Percentiles rank a stretch among this genome's conserved stretches.
Conservation (phyloP, 768 basidiomycete species). For the Gloeopeniophorella convolvens region DNA sequence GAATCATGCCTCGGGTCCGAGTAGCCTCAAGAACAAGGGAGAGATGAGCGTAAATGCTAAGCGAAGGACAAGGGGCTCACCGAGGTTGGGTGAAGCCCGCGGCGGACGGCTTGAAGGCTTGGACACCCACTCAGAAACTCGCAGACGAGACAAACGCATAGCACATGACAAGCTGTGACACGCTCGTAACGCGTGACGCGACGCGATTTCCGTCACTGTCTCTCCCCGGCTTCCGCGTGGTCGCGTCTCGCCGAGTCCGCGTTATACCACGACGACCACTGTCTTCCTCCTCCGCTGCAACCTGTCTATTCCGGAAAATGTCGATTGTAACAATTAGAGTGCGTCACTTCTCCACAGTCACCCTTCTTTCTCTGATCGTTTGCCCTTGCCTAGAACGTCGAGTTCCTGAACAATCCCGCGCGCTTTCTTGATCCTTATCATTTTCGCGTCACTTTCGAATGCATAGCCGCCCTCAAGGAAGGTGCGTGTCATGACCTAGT, state of each 20-base stretch:
- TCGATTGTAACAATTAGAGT: constrained; percentile 23
- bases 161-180: background rate
- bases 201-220: constrained; percentile 11
- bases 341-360: background rate
- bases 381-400: constrained; percentile 54
- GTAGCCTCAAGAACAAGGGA: background rate
- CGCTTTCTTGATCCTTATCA: constrained; percentile 86
- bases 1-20: background rate
- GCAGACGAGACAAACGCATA: background rate
- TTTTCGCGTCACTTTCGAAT: constrained; percentile 96
- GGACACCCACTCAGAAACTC: background rate
- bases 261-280: background rate
- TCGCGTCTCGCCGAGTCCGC: constrained; percentile 8
- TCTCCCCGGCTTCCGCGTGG: background rate
- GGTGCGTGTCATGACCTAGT: constrained; percentile 39
- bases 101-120: constrained; percentile 3
- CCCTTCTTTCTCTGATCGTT: background rate
- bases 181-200: constrained; percentile 1
- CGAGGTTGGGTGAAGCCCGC: background rate
- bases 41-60: background rate
- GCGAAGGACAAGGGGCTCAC: background rate
- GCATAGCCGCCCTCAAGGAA: constrained; percentile 84
- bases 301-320: constrained; percentile 3
- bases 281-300: background rate
- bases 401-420: constrained; percentile 91